A percentile compares a stretch with the other conserved stretches of the same genome.
These are phyloP conservation scores for Wickerhamomyces hampshirensis DNA, from an alignment of 805 yeast species.

Conservation along the genomic window DNA sequence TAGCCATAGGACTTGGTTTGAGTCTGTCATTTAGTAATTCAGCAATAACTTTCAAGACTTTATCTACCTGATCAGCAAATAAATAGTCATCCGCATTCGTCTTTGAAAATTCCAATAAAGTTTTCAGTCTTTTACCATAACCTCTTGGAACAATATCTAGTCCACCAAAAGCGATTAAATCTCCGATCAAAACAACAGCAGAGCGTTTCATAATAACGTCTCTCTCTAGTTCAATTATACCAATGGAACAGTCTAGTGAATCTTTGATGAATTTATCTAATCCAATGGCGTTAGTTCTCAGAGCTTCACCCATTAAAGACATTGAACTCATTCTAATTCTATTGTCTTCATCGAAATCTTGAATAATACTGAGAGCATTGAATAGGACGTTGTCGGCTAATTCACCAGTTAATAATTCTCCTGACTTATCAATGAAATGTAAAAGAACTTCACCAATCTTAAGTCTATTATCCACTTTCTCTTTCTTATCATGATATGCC, in stretches of 20 bases:
- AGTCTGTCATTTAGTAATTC: conserved; percentile 17
- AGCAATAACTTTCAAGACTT: conserved; percentile 28
- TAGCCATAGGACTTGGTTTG: conserved; percentile 1
- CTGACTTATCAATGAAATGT: conserved; percentile 47
- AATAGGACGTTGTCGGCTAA: conserved; percentile 39
- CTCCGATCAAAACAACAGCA: conserved; percentile 65
- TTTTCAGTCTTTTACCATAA: conserved; percentile 39
- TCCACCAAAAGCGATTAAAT: conserved; percentile 46
- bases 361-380: conserved; percentile 37
- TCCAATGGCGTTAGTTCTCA: conserved; percentile 55
- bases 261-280: conserved; percentile 44
- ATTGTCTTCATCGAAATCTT: conserved; percentile 41
- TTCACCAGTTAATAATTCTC: conserved; percentile 43
- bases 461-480: conserved; percentile 35
- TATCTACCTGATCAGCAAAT: conserved; percentile 53
- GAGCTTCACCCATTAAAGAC: conserved; percentile 73
- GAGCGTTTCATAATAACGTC: conserved; percentile 58
- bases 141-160: conserved; percentile 45
- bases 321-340: conserved; percentile 79
- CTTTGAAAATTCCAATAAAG: conserved; percentile 37
- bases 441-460: conserved; percentile 78
- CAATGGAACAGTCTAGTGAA: conserved; percentile 71
- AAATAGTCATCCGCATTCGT: conserved; percentile 52
- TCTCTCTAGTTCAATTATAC: conserved; percentile 62
- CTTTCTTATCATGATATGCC: conserved; percentile 27